Conservation (phyloP, 495 filamentous ascomycete genomes). For the Trichoderma gamsii region DNA sequence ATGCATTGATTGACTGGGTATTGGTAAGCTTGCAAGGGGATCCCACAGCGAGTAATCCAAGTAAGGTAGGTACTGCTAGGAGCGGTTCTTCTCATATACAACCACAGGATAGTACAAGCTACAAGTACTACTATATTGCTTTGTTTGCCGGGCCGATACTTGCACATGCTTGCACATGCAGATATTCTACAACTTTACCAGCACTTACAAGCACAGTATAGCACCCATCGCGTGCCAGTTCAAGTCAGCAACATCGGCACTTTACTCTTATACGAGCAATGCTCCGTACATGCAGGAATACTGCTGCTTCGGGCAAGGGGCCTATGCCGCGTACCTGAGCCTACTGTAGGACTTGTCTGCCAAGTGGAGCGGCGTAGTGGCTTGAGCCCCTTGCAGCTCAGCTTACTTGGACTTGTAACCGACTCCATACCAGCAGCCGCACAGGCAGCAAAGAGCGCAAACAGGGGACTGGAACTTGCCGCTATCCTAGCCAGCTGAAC, state of each 20-base stretch:
- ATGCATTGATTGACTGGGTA: too few relatives aligned
- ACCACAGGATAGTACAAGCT: too few relatives aligned
- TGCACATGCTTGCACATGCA: too few relatives aligned
- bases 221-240: not conserved
- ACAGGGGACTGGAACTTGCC: not conserved
- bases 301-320: conserved; percentile 3
- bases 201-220: too few relatives aligned
- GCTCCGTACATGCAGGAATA: not conserved
- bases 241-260: not conserved
- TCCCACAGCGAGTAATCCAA: not conserved
- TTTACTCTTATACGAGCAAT: not conserved
- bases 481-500: not conserved
- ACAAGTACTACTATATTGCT: too few relatives aligned
- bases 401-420: not conserved
- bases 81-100: not conserved
- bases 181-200: too few relatives aligned
- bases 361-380: not conserved
- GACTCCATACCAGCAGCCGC: not conserved
- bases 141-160: too few relatives aligned
- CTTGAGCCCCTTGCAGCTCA: conserved; percentile 1
- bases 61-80: not conserved
- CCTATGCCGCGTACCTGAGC: not conserved
- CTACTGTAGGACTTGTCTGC: not conserved
- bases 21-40: not conserved
- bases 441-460: not conserved